These are phyloP conservation scores for Aspergillus niger DNA, from an alignment of 2,329 filamentous ascomycete species.

Conservation along the genomic window DNA sequence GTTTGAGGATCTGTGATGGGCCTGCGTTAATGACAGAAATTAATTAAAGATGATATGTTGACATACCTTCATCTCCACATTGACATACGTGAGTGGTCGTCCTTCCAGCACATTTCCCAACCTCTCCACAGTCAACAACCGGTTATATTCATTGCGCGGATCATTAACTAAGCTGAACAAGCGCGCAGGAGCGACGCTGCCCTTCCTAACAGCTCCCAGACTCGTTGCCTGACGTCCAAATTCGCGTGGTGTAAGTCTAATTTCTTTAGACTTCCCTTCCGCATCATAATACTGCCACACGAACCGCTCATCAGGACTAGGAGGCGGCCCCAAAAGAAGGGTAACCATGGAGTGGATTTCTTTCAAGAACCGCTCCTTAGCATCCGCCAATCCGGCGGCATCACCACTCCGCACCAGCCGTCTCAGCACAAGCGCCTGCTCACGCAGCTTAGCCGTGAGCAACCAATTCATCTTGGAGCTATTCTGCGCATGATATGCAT, in stretches of 20 bases:
- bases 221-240: constrained; percentile 65
- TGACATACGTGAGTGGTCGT: constrained; percentile 75
- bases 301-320: constrained; percentile 68
- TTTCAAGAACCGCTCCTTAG: constrained; percentile 74
- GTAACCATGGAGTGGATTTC: constrained; percentile 82
- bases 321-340: constrained; percentile 77
- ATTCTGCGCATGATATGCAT: constrained; percentile 75
- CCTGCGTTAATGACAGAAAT: not conserved
- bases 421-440: constrained; percentile 76
- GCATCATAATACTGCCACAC: constrained; percentile 78
- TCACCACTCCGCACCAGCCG: constrained; percentile 49
- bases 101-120: constrained; percentile 82
- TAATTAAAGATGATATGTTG: too few species aligned
- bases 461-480: constrained; percentile 70
- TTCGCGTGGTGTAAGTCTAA: constrained; percentile 66
- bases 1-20: constrained; percentile 61
- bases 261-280: constrained; percentile 62
- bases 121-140: constrained; percentile 72
- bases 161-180: constrained; percentile 83
- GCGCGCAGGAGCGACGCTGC: constrained; percentile 13
- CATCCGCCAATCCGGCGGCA: constrained; percentile 40
- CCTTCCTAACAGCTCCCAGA: constrained; percentile 38
- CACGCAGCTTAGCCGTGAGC: constrained; percentile 82
- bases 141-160: constrained; percentile 73
- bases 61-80: constrained; percentile 65